Evolutionary conservation across 441 rosid species (phyloP), one percentile per base, ranked within the genome.

Genomic region (Gossypium davidsonii): DNA sequence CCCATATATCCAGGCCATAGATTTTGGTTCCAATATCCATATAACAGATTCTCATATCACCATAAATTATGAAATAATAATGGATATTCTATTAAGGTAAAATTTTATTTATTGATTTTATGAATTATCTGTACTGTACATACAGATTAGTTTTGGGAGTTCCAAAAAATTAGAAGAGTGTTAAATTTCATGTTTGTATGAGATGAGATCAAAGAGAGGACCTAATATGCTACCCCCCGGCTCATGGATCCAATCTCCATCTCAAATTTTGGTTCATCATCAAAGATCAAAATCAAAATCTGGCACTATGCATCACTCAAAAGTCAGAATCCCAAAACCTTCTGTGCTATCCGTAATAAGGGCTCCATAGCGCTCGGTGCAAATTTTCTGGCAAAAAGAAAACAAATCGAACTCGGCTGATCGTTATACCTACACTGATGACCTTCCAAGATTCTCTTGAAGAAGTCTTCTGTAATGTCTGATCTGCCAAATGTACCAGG

Each of bases 401-500:
- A 80, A 72, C 97, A 94, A 17, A 76, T 67, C 0, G 88, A 67
- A 37, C 82, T 72, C 17, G 78, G 70, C 28, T 75, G 76, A 71
- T 84, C 73, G 44, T 92, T 94, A 81, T 92, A 92, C 14, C 2
- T 75, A 85, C 98, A 94, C 14, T 70, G 53, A 15, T 21, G 80
- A 42, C 85, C 81, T 65, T 73, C 81, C 3, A 25, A 67, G 14
- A 94, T 53, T 77, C 67, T 83, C 71, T 12, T 72, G 78, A 94
- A 85, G 72, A 94, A 92, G n/a, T 79, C 88, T 71, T 80, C 91
- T 0, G 87, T 87, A 56, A 95, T 75, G 73, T 92, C 98, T 0
- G 83, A 77, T 70, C 85, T 39, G 65, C 96, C 98, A 34, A 91
- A 95, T 0, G 98, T 92, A 31, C 96, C 99, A 0, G 99, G 99